phyloP scores from a whole-genome alignment of 2,329 filamentous ascomycete genomes.

The Berkeleyomyces basicola region DNA sequence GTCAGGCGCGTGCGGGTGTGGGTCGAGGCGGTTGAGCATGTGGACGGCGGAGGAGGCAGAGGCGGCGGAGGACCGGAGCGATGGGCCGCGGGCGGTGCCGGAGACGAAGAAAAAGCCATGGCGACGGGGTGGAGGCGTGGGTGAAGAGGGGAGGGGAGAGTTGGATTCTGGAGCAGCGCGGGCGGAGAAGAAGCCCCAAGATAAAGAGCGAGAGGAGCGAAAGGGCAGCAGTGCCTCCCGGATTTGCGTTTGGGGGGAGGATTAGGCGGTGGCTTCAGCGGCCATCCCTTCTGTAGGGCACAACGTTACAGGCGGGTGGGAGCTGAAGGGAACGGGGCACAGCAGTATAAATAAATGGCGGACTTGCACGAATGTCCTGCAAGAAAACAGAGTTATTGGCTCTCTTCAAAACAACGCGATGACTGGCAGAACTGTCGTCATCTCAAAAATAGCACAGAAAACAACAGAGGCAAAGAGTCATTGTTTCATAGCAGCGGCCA shows the following conservation, averaged over 20 bases:
- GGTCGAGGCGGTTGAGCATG: not conserved
- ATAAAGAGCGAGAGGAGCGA: not conserved
- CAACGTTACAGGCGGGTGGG: not conserved
- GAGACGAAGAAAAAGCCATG: not conserved
- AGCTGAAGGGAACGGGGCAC: not conserved
- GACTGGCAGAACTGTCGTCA: not conserved
- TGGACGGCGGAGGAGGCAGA: constrained; percentile 2
- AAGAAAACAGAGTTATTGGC: not conserved
- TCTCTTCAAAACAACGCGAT: not conserved
- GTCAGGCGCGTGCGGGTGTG: constrained; percentile 2
- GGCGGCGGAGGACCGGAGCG: not conserved
- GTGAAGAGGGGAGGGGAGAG: not conserved
- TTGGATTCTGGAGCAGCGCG: not conserved
- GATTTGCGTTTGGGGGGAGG: not conserved
- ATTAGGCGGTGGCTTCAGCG: not conserved
- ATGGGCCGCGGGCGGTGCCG: not conserved
- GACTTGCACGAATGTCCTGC: no score
- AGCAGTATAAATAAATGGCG: not conserved
- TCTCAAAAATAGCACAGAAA: not conserved
- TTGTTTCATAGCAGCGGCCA: not conserved
- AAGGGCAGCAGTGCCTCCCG: not conserved
- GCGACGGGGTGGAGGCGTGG: not conserved
- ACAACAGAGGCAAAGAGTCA: not conserved
- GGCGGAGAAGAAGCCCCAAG: not conserved
- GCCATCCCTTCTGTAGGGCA: not conserved